Conservation (phyloP, 495 filamentous ascomycete species). For the Penicillium malachiteum region DNA sequence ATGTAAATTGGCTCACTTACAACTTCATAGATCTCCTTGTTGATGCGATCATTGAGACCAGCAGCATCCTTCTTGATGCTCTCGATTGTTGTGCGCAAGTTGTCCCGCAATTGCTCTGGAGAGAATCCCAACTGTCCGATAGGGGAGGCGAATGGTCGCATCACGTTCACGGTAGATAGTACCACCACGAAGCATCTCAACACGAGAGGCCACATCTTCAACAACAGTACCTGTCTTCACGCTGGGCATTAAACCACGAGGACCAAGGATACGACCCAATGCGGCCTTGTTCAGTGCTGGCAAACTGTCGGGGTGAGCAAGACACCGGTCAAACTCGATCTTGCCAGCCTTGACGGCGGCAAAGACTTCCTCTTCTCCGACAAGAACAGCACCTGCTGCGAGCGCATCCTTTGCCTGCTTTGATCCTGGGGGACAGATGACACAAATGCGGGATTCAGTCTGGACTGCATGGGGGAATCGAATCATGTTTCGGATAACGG, state of each 20-base stretch:
- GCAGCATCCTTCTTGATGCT: conserved; percentile 75
- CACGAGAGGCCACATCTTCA: conserved; percentile 64
- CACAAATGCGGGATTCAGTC: conserved; percentile 79
- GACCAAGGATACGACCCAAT: conserved; percentile 80
- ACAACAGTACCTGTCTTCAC: conserved; percentile 84
- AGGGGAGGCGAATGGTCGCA: conserved; percentile 81
- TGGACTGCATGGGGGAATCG: conserved; percentile 86
- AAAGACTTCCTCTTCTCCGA: conserved; percentile 84
- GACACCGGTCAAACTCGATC: conserved; percentile 84
- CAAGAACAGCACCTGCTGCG: conserved; percentile 72
- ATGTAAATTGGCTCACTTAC: conserved; percentile 43
- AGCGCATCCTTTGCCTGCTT: conserved; percentile 65
- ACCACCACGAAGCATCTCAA: conserved; percentile 78
- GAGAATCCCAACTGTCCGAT: conserved; percentile 90
- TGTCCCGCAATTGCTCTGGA: conserved; percentile 79
- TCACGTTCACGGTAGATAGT: conserved; percentile 82
- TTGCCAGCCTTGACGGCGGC: conserved; percentile 68
- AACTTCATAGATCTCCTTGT: conserved; percentile 87
- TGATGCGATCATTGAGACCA: conserved; percentile 63
- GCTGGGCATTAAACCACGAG: conserved; percentile 88
- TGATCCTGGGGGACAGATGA: conserved; percentile 80
- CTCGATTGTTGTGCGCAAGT: conserved; percentile 75
- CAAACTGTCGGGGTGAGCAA: conserved; percentile 79
- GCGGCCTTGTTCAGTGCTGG: conserved; percentile 70
- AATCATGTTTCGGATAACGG: conserved; percentile 81